Evolutionary conservation across 2,329 filamentous ascomycete genomes (phyloP).

Genomic region (Verticillium dahliae): DNA sequence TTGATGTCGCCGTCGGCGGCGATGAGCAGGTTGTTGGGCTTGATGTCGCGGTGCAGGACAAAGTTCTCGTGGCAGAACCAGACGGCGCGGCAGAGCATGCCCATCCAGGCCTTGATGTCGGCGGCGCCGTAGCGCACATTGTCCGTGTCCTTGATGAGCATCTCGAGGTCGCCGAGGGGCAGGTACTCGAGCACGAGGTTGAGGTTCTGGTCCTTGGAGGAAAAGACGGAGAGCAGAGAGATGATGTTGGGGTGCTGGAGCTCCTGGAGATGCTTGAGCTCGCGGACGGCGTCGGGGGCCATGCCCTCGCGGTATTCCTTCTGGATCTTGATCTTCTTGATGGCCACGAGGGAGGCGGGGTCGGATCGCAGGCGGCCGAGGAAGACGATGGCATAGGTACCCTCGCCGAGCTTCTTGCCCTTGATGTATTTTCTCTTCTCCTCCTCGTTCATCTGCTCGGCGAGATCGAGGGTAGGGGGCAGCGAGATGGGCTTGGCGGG

Average conservation of each 20-base stretch:
- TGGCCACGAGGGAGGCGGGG: constrained; percentile 71
- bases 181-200: constrained; percentile 93
- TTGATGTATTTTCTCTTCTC: constrained; percentile 88
- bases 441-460: constrained; percentile 76
- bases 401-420: constrained; percentile 89
- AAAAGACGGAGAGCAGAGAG: constrained; percentile 85
- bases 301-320: constrained; percentile 86
- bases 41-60: constrained; percentile 94
- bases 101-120: constrained; percentile 98
- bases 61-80: constrained; percentile 97
- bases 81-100: constrained; percentile 86
- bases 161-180: constrained; percentile 88
- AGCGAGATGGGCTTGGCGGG: constrained; percentile 13
- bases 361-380: constrained; percentile 73
- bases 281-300: constrained; percentile 88
- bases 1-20: constrained; percentile 90
- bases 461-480: constrained; percentile 46
- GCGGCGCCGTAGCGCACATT: constrained; percentile 74
- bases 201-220: constrained; percentile 91
- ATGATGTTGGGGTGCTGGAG: constrained; percentile 95
- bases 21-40: constrained; percentile 96
- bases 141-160: constrained; percentile 81
- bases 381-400: constrained; percentile 95
- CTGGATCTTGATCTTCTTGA: constrained; percentile 88
- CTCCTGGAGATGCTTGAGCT: constrained; percentile 93